Evolutionary conservation across 805 yeast genomes (phyloP).

Genomic region (Saccharomycopsis fermentans): DNA sequence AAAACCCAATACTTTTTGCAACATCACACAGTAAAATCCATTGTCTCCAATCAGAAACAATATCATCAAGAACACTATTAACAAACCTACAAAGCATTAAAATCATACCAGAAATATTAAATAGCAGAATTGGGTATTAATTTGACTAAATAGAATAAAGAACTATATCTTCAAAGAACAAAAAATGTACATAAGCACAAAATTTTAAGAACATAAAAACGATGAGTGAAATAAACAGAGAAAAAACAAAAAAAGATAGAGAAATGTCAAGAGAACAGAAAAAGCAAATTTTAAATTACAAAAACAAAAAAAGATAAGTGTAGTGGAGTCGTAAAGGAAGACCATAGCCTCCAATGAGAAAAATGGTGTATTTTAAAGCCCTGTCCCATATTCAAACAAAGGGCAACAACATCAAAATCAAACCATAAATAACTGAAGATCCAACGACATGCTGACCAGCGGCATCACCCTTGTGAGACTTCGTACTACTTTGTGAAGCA

Average conservation of each 20-base stretch:
- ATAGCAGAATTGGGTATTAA: not conserved
- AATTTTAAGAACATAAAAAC: too few relatives aligned
- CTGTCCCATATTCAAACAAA: not conserved
- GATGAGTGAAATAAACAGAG: too few relatives aligned
- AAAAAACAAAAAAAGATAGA: too few relatives aligned
- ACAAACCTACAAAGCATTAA: too few relatives aligned
- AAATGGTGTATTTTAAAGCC: too few relatives aligned
- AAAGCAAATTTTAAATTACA: not conserved
- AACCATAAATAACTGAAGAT: not conserved
- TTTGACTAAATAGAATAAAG: not conserved
- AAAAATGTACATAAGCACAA: too few relatives aligned
- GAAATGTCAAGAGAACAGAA: not conserved
- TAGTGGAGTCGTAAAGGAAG: not conserved
- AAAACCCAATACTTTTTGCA: too few relatives aligned
- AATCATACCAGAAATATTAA: too few relatives aligned
- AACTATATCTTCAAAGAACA: not conserved
- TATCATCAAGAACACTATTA: too few relatives aligned
- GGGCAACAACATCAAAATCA: not conserved
- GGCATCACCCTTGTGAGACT: constrained; percentile 1
- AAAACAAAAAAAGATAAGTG: not conserved
- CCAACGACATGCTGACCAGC: constrained; percentile 1
- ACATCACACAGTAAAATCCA: too few relatives aligned
- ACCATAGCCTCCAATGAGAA: too few relatives aligned
- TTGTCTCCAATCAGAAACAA: too few relatives aligned
- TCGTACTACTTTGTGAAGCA: not conserved